Evolutionary conservation across 345 rosid species (phyloP).

Genomic region (Punica granatum): DNA sequence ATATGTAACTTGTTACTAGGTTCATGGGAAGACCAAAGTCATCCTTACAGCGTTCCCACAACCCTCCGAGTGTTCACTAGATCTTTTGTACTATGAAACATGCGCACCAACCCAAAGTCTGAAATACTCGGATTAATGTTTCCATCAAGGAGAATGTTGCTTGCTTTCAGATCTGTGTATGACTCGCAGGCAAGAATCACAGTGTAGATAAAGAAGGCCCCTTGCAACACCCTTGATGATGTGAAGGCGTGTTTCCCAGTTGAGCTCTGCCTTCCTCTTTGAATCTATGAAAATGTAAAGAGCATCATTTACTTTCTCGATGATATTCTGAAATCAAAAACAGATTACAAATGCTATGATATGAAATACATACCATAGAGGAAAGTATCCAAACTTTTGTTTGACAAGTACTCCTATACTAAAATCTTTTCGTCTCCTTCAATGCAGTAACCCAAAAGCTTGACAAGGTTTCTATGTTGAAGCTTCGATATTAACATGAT

Average conservation of each 20-base stretch:
- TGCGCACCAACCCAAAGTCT: constrained; percentile 30
- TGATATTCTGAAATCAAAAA: background rate
- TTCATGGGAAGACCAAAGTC: background rate
- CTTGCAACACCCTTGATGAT: constrained; percentile 32
- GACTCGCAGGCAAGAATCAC: constrained; percentile 23
- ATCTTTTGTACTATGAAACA: constrained; percentile 15
- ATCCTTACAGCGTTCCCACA: constrained; percentile 16
- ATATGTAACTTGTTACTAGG: background rate
- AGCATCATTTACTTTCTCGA: background rate
- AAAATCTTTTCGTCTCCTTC: constrained; percentile 47
- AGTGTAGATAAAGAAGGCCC: constrained; percentile 27
- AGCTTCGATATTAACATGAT: constrained; percentile 46
- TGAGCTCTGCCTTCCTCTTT: constrained; percentile 9
- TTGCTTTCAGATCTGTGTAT: constrained; percentile 28
- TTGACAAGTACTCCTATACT: constrained; percentile 41
- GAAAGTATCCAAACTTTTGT: constrained; percentile 24
- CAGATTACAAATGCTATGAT: background rate
- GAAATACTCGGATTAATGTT: constrained; percentile 30
- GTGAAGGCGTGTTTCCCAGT: constrained; percentile 24
- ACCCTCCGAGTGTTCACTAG: constrained; percentile 18
- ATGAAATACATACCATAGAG: constrained; percentile 20
- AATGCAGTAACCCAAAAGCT: constrained; percentile 47
- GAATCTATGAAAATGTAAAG: constrained; percentile 13
- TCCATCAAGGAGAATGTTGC: constrained; percentile 25
- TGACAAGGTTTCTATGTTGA: constrained; percentile 60